Base-by-base conservation (phyloP, 2,329 filamentous ascomycete species). In the Arthrobotrys musiformis region DNA sequence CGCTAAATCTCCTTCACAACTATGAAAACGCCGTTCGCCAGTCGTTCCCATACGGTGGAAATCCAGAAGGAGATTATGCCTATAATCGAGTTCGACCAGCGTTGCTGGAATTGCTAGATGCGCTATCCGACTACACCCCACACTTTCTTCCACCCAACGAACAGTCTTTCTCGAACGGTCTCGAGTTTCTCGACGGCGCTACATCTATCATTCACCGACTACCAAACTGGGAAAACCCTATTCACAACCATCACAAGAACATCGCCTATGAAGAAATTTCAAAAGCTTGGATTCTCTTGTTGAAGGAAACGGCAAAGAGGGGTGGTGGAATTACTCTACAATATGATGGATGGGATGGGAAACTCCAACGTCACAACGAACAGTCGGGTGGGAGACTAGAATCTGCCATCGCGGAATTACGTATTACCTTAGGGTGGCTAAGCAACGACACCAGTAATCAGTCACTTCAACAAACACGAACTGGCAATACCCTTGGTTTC, bases 201-300 rank as follows among this genome's bases (percentile, higher is more conserved):
- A 99, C 95, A 33, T 90, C 94, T 79, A 89, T 98, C 70, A 92
- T 98, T 70, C 94, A 99, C 83, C 88, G 90, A 42, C 87, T 99
- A 48, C 95, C 95, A 2, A 89, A 97, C 81, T 99, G 94, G 93
- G 92, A 95, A 80, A 93, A 90, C 50, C 92, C 91, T 76, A 90
- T 93, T 79, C 92, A 97, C 85, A 94, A 94, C 79, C 89, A 97
- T 81, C 93, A 97, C 85, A 97, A 97, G 84, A 91, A 97, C 80
- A 93, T 93, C 79, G 94, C 94, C 5, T 99, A 99, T 82, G 94
- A 99, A 81, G 95, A 98, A 82, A 94, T 99, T 79, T 91, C 93
- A 26, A 93, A 91, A 81, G 95, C 95, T 0, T 99, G 95, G 95
- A 90, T 93, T 15, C 84, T 96, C 80, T 94, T 97, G 60, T 92